phyloP scores from a whole-genome alignment of 2,329 filamentous ascomycete genomes.

The Diaporthe citrichinensis region DNA sequence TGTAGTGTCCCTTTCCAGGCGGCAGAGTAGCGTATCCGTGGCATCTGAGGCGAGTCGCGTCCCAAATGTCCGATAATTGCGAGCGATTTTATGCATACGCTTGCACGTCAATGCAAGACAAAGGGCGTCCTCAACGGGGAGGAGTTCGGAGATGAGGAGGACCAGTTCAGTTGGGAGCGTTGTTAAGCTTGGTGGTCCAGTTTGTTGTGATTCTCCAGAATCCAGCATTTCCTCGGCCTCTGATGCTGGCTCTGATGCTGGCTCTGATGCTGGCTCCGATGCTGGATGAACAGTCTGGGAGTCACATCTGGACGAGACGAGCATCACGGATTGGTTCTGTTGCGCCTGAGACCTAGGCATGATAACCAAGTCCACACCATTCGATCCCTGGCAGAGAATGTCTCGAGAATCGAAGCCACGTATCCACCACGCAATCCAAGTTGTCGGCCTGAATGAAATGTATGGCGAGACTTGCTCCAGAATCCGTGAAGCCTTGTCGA shows the following conservation, averaged over 20 bases:
- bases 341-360: conserved; percentile 6
- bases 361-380: conserved; percentile 26
- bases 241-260: too few relatives aligned
- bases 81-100: conserved; percentile 35
- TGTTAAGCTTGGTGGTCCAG: background rate
- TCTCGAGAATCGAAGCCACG: background rate
- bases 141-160: conserved; percentile 39
- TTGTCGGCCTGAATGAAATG: background rate
- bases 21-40: conserved; percentile 38
- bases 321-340: conserved; percentile 18
- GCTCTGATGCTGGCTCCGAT: too few relatives aligned
- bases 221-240: background rate
- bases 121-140: conserved; percentile 35
- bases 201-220: background rate
- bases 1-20: conserved; percentile 39
- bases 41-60: conserved; percentile 35
- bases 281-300: conserved; percentile 1
- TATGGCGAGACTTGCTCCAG: background rate
- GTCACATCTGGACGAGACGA: conserved; percentile 7
- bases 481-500: background rate
- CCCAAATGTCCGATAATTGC: conserved; percentile 14
- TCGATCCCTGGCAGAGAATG: background rate
- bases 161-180: conserved; percentile 22
- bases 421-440: background rate
- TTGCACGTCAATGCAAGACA: conserved; percentile 41